Conservation (phyloP, 2,329 filamentous ascomycete species). For the Talaromyces piceae region DNA sequence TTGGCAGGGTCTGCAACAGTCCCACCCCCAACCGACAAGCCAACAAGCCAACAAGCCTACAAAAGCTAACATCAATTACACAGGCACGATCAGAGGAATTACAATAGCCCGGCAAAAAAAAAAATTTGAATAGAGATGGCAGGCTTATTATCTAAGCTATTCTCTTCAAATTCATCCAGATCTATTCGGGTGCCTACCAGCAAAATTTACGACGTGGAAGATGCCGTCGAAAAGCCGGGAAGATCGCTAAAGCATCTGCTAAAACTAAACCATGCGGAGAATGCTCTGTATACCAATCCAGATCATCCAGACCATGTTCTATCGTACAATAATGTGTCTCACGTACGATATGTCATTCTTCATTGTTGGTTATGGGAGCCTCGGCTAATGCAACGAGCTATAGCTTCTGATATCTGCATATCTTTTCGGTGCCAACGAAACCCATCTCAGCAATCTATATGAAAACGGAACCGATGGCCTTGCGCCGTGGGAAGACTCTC, state of each 20-base stretch:
- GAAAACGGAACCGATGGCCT: conserved; percentile 64
- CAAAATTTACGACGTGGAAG: conserved; percentile 71
- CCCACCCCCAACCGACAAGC: background rate
- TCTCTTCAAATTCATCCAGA: background rate
- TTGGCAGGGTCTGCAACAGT: background rate
- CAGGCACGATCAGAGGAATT: background rate
- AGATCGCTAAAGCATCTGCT: conserved; percentile 84
- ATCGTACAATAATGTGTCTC: conserved; percentile 77
- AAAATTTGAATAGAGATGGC: conserved; percentile 2
- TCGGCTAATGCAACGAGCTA: background rate
- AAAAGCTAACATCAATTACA: background rate
- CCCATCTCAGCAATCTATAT: conserved; percentile 73
- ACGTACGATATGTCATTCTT: conserved; percentile 44
- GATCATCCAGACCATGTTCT: conserved; percentile 33
- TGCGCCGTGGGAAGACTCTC: conserved; percentile 76
- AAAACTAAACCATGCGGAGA: conserved; percentile 84
- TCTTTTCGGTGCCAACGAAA: conserved; percentile 65
- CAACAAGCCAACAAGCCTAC: background rate
- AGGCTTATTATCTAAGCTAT: conserved; percentile 7
- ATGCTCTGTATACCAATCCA: conserved; percentile 72
- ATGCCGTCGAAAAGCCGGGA: conserved; percentile 66
- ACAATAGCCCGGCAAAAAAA: background rate
- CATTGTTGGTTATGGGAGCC: background rate
- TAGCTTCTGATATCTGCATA: conserved; percentile 76
- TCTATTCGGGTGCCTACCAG: conserved; percentile 55